Conservation (phyloP, 2,329 filamentous ascomycete species). For the Penicillium olsonii region DNA sequence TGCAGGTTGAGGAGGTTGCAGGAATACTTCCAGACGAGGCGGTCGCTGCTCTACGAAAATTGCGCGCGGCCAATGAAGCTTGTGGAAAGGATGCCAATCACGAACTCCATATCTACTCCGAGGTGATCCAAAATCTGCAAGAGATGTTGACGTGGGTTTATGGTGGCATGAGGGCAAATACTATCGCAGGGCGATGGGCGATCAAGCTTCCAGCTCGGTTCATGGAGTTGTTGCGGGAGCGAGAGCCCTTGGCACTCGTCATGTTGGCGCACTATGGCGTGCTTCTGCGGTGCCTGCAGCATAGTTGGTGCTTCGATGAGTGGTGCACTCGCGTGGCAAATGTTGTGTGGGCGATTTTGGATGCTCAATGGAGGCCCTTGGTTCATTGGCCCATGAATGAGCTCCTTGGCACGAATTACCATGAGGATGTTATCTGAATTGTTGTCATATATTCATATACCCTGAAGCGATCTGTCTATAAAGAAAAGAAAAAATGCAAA, state of each 20-base stretch:
- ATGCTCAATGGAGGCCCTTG: conserved; percentile 33
- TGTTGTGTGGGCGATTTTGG: conserved; percentile 51
- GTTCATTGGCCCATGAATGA: conserved; percentile 33
- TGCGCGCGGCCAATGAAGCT: conserved; percentile 31
- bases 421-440: conserved; percentile 11
- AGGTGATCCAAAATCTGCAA: conserved; percentile 29
- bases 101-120: conserved; percentile 24
- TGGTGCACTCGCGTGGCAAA: conserved; percentile 67
- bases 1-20: conserved; percentile 26
- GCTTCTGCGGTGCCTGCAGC: conserved; percentile 59
- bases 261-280: conserved; percentile 62
- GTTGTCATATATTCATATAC: conserved; percentile 1
- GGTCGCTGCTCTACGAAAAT: conserved; percentile 17
- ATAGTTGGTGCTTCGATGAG: conserved; percentile 68
- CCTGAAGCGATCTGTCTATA: background rate
- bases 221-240: conserved; percentile 40
- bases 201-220: conserved; percentile 37
- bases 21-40: conserved; percentile 24
- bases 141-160: conserved; percentile 29
- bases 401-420: conserved; percentile 29
- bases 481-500: background rate
- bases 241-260: conserved; percentile 52
- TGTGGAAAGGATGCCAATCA: conserved; percentile 26
- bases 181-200: conserved; percentile 39
- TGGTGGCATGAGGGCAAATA: conserved; percentile 56